phyloP scores from a whole-genome alignment of 2,329 filamentous ascomycete genomes.

The Davidsoniella neocaledoniae region DNA sequence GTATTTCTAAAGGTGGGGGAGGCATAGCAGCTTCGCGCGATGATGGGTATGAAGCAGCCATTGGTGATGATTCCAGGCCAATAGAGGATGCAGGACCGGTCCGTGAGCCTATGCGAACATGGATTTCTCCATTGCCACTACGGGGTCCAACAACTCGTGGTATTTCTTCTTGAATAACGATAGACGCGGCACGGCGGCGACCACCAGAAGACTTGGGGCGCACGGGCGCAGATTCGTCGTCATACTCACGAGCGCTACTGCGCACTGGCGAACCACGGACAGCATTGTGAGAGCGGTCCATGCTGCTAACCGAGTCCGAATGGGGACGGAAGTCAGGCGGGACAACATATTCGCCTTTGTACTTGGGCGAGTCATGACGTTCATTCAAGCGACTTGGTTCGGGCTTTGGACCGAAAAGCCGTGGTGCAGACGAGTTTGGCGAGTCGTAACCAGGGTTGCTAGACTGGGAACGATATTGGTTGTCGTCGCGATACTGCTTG shows the following conservation, averaged over 20 bases:
- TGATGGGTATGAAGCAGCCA: constrained; percentile 2
- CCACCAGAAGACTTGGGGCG: constrained; percentile 9
- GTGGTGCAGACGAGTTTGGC: constrained; percentile 1
- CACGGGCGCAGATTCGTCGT: not conserved
- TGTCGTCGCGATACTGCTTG: constrained; percentile 5
- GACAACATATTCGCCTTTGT: constrained; percentile 2
- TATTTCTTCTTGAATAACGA: constrained; percentile 6
- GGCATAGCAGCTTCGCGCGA: not conserved
- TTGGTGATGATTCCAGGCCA: constrained; percentile 10
- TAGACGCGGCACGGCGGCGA: constrained; percentile 3
- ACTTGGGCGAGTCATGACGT: constrained; percentile 1
- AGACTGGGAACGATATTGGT: constrained; percentile 5
- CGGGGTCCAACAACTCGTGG: constrained; percentile 9
- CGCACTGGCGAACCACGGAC: constrained; percentile 6
- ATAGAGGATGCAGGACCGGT: not conserved
- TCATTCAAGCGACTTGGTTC: constrained; percentile 8
- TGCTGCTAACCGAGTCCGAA: not conserved
- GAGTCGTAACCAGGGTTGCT: constrained; percentile 8
- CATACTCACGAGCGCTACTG: not conserved
- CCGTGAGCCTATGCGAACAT: constrained; percentile 5
- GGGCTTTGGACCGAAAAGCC: constrained; percentile 12
- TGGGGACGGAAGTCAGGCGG: constrained; percentile 5
- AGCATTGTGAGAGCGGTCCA: not conserved
- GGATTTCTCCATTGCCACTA: not conserved
- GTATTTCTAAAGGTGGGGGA: not conserved